Evolutionary conservation across 2,329 filamentous ascomycete genomes (phyloP).

Genomic region (Pseudogymnoascus destructans): DNA sequence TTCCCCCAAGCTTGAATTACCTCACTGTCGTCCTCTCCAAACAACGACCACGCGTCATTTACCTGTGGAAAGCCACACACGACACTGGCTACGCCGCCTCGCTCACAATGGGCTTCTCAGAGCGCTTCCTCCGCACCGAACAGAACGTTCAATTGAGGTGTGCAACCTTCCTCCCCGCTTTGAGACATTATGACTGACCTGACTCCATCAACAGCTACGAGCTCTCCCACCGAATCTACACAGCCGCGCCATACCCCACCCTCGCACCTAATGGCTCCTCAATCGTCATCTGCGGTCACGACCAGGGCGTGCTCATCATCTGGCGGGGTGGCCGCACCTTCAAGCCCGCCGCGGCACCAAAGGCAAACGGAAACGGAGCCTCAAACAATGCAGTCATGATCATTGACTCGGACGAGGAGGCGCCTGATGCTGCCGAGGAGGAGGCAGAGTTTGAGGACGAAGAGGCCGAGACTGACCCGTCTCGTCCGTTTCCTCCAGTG

Average conservation of each 20-base stretch:
- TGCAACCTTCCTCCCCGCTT: not conserved
- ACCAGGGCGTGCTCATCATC: constrained; percentile 46
- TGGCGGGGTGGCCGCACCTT: constrained; percentile 52
- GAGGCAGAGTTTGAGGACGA: constrained; percentile 42
- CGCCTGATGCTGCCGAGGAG: constrained; percentile 20
- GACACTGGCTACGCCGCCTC: not conserved
- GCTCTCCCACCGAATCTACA: constrained; percentile 42
- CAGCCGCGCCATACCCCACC: constrained; percentile 48
- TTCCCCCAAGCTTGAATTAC: not conserved
- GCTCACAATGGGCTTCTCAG: not conserved
- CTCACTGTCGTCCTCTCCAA: not conserved
- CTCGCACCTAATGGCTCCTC: constrained; percentile 50
- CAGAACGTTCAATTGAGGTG: constrained; percentile 2
- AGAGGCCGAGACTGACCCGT: constrained; percentile 28
- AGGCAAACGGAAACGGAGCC: constrained; percentile 39
- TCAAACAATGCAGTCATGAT: constrained; percentile 44
- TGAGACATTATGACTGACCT: not conserved
- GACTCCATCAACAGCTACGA: constrained; percentile 37
- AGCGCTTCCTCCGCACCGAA: constrained; percentile 1
- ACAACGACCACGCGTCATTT: not conserved
- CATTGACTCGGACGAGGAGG: constrained; percentile 50
- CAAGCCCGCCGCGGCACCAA: constrained; percentile 30
- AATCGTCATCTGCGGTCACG: constrained; percentile 49
- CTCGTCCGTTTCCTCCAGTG: constrained; percentile 38
- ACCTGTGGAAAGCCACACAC: not conserved